Evolutionary conservation across 1,284 basidiomycete genomes (phyloP), one percentile per base, ranked within the genome.

Genomic region (Earliella scabrosa): DNA sequence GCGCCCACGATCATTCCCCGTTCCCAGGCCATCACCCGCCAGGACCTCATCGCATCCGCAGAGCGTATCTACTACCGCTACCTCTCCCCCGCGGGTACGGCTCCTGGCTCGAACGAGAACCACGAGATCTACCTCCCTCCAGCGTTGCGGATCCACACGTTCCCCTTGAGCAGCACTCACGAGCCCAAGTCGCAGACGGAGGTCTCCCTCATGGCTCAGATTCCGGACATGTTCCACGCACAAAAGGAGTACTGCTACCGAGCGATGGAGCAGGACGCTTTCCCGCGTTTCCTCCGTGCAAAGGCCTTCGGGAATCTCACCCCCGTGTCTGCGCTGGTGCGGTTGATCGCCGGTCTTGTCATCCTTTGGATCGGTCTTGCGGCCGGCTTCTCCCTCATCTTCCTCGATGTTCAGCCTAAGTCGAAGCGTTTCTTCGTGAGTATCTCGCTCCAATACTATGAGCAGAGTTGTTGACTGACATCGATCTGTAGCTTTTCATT

Each of bases 201-300:
- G 71, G 74, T 87, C 45, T 85, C 82, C 51, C 79, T 93, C 55
- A 79, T 98, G 81, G 88, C 96, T 1, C 88, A 93, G 61, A 89
- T 99, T 40, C 96, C 97, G 11, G 97, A 98, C 73, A 91, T 98
- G 80, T 99, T 98, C 78, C 94, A 98, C 71, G 78, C 88, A 2
- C 97, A 98, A 76, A 98, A 99, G 78, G 93, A 97, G 69, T 98
- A 97, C 70, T 95, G 96, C 68, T 97, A 97, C 81, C 83, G 93
- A 51, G 94, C 94, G 4, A 97, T 98, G 88, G 96, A 98, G 71
- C 91, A 95, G 73, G 95, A 98, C 68, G 92, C 93, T n/a, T 98
- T 97, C 79, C 94, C 95, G 43, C 84, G 95, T 3, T 99, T 99
- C 82, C 77, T 99, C 51, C 85, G 97, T 53, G 88, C 93, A 4